Percentiles rank a stretch among this genome's conserved stretches.
These are phyloP conservation scores for Clausena lansium DNA, from an alignment of 345 rosid species.

Conservation along the genomic window DNA sequence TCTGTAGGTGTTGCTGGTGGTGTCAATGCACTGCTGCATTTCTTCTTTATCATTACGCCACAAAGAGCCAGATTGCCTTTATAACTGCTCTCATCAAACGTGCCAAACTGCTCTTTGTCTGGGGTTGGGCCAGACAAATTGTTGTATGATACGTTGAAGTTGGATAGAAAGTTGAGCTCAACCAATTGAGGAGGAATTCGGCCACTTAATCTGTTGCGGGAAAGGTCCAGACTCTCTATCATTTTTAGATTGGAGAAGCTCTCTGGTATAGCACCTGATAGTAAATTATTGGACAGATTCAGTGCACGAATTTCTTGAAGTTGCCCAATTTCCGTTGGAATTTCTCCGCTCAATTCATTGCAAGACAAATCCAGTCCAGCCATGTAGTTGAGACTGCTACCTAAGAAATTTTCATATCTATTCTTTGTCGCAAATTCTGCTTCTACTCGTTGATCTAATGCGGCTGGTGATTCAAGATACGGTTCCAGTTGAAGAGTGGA, in stretches of 20 bases:
- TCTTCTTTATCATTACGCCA: not conserved
- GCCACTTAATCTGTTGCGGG: not conserved
- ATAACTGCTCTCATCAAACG: not conserved
- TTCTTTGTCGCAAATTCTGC: not conserved
- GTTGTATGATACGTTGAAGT: not conserved
- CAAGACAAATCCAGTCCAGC: not conserved
- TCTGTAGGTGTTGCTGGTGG: too few relatives aligned
- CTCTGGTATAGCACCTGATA: not conserved
- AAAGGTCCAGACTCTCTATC: not conserved
- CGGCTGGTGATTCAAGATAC: rapidly evolving
- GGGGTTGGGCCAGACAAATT: not conserved
- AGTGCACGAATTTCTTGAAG: not conserved
- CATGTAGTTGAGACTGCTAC: not conserved
- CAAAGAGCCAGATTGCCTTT: not conserved
- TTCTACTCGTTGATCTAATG: too few relatives aligned
- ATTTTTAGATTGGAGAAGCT: not conserved
- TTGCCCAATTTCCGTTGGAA: not conserved
- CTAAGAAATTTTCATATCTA: not conserved
- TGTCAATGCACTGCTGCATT: not conserved
- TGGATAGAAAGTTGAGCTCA: not conserved
- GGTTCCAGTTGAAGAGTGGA: too few relatives aligned
- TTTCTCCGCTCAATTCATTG: not conserved
- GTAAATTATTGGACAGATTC: not conserved
- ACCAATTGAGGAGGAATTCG: not conserved
- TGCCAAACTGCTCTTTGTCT: not conserved